phyloP scores from a whole-genome alignment of 768 basidiomycete genomes.

The Leccinum broughii region DNA sequence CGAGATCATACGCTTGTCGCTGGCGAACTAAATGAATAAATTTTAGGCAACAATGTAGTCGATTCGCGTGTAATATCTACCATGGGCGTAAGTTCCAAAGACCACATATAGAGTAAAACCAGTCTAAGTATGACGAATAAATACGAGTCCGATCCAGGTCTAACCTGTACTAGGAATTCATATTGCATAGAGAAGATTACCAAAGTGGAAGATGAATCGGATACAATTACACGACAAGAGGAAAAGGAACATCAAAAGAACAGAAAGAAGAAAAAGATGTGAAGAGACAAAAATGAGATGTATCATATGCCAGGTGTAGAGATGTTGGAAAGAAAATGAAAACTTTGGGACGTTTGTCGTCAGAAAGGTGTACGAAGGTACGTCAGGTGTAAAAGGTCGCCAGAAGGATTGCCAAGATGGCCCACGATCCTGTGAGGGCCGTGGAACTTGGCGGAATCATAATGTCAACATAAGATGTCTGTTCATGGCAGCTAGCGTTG shows the following conservation, averaged over 20 bases:
- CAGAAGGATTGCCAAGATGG: neutral
- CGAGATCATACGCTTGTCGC: too few species aligned
- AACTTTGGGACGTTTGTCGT: neutral
- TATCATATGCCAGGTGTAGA: neutral
- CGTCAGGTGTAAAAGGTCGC: neutral
- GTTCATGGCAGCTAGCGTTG: neutral
- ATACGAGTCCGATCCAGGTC: constrained; percentile 8
- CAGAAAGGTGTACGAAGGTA: constrained; percentile 1
- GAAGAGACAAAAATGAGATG: neutral
- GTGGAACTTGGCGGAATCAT: neutral
- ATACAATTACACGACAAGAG: constrained; percentile 15
- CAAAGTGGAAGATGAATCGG: neutral
- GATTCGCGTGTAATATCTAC: constrained; percentile 10
- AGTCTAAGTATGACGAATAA: constrained; percentile 15
- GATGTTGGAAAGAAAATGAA: neutral
- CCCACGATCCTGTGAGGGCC: neutral
- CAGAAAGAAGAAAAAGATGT: neutral
- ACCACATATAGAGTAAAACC: constrained; percentile 4
- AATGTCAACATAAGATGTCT: neutral
- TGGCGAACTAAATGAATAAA: too few species aligned
- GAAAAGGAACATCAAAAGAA: constrained; percentile 1
- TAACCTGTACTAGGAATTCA: constrained; percentile 9
- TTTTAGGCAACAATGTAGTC: neutral
- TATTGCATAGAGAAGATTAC: constrained; percentile 2
- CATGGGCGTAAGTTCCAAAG: neutral